Percentiles rank a stretch among this genome's conserved stretches.
phyloP scores from a whole-genome alignment of 306 rosid genomes.

The Fragaria ananassa region DNA sequence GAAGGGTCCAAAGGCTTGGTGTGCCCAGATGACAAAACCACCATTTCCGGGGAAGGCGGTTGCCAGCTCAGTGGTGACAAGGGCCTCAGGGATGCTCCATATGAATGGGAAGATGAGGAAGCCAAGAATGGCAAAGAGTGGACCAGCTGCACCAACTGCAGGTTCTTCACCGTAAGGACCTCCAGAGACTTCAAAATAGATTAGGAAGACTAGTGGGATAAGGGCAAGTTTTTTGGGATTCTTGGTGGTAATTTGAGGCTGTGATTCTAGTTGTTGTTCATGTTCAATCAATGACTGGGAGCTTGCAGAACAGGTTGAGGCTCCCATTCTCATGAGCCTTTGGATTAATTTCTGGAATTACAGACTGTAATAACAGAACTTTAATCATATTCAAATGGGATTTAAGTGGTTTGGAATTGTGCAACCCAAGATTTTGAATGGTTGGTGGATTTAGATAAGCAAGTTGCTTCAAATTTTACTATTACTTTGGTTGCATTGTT shows the following conservation, averaged over 20 bases:
- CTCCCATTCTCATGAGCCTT: slow-evolving; percentile 3
- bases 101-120: slow-evolving; percentile 42
- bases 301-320: not conserved
- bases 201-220: slow-evolving; percentile 39
- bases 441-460: not conserved
- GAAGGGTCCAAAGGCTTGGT: slow-evolving; percentile 42
- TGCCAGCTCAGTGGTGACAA: slow-evolving; percentile 39
- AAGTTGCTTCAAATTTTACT: not conserved
- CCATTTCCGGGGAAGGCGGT: slow-evolving; percentile 47
- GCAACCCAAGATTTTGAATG: not conserved
- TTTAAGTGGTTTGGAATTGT: not conserved
- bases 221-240: slow-evolving; percentile 31
- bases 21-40: slow-evolving; percentile 42
- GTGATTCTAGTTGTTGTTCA: not conserved
- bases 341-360: not conserved
- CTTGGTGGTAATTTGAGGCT: slow-evolving; percentile 1
- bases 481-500: not conserved
- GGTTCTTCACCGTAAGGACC: slow-evolving; percentile 38
- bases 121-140: slow-evolving; percentile 42
- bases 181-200: slow-evolving; percentile 44
- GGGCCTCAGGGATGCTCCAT: slow-evolving; percentile 47
- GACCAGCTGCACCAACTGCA: slow-evolving; percentile 33
- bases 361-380: not conserved
- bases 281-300: slow-evolving; percentile 17
- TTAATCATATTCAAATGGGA: not conserved